A percentile compares a stretch with the other conserved stretches of the same genome.
These are phyloP conservation scores for Cystoderma amianthinum DNA, from an alignment of 768 basidiomycete species.

Conservation along the genomic window DNA sequence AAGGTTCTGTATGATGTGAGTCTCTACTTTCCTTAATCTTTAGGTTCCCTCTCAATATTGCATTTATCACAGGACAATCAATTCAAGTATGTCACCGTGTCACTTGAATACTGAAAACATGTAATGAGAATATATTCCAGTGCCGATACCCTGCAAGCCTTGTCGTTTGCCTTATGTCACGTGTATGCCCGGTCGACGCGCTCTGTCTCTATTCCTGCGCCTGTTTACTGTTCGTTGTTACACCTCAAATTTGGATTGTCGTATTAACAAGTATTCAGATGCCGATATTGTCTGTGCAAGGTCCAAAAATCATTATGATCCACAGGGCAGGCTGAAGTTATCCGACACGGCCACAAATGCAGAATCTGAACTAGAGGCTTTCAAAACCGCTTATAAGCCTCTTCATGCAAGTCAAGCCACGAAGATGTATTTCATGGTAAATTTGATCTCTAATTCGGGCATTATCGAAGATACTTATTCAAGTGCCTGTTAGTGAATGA, in stretches of 20 bases:
- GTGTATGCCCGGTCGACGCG: conserved; percentile 69
- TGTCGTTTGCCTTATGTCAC: conserved; percentile 59
- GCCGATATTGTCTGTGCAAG: conserved; percentile 79
- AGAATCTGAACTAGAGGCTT: background rate
- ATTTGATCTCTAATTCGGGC: no score
- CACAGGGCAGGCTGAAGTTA: conserved; percentile 47
- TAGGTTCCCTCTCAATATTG: background rate
- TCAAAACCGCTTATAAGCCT: background rate
- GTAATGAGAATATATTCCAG: conserved; percentile 18
- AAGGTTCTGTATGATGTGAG: conserved; percentile 39
- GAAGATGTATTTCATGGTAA: background rate
- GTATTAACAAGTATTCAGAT: conserved; percentile 39
- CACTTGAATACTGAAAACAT: conserved; percentile 3
- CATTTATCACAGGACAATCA: conserved; percentile 33
- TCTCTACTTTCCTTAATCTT: conserved; percentile 1
- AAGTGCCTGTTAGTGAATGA: no score
- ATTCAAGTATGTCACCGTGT: conserved; percentile 58
- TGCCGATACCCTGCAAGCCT: conserved; percentile 55
- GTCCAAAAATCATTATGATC: conserved; percentile 77
- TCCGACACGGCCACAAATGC: conserved; percentile 30
- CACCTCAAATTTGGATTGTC: background rate
- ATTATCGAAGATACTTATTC: no score
- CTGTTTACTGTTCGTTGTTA: conserved; percentile 61
- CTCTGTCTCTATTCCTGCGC: conserved; percentile 77
- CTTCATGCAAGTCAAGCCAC: background rate